Conservation (phyloP, 768 basidiomycete species). For the Gelatoporia subvermispora region DNA sequence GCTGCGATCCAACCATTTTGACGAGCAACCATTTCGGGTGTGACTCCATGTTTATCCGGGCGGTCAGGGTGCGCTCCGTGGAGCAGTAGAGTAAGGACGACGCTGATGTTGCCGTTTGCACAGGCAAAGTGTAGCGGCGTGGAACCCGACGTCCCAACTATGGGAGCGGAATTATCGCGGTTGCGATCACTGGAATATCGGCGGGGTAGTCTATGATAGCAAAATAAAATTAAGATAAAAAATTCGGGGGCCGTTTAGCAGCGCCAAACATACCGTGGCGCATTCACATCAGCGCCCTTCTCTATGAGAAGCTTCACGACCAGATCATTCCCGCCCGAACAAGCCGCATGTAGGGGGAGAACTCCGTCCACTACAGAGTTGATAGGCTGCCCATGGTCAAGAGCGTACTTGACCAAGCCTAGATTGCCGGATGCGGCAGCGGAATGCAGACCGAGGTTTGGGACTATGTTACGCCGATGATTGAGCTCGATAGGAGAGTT, state of each 20-base stretch:
- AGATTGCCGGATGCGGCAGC: slow-evolving; percentile 84
- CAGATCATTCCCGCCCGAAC: slow-evolving; percentile 82
- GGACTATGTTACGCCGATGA: slow-evolving; percentile 40
- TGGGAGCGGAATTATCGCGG: slow-evolving; percentile 61
- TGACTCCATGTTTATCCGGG: slow-evolving; percentile 88
- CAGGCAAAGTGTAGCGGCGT: slow-evolving; percentile 97
- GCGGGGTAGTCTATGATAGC: slow-evolving; percentile 52
- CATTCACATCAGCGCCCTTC: slow-evolving; percentile 96
- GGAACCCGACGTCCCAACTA: slow-evolving; percentile 80
- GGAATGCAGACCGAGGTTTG: slow-evolving; percentile 71
- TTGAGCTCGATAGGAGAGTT: background rate
- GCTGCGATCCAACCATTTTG: slow-evolving; percentile 78
- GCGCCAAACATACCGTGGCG: slow-evolving; percentile 60
- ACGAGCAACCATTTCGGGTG: slow-evolving; percentile 78
- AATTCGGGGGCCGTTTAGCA: background rate
- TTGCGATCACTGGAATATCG: slow-evolving; percentile 69
- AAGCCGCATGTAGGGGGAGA: slow-evolving; percentile 94
- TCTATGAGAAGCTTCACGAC: slow-evolving; percentile 89
- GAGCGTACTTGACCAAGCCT: slow-evolving; percentile 88
- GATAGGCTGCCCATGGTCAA: slow-evolving; percentile 91
- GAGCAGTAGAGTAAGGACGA: slow-evolving; percentile 75
- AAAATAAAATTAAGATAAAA: background rate
- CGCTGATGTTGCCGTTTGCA: slow-evolving; percentile 82
- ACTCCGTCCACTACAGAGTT: slow-evolving; percentile 96
- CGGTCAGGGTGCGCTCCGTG: slow-evolving; percentile 80